Percentiles rank a stretch among this genome's conserved stretches.
phyloP scores from a whole-genome alignment of 2,329 filamentous ascomycete genomes.

The Fusarium armeniacum region DNA sequence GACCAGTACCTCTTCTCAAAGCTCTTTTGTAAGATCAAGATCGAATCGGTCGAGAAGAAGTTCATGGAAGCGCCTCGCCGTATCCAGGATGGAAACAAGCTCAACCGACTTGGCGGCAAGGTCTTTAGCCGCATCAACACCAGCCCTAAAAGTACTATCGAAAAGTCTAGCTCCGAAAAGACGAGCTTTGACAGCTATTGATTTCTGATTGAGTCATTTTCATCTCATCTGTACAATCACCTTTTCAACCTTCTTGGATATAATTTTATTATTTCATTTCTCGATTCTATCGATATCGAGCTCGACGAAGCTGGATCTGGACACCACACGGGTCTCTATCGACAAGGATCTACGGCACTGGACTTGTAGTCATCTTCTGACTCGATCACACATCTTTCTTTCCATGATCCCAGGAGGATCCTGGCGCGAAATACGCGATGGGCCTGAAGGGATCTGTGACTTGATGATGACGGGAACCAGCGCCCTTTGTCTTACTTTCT shows the following conservation, averaged over 20 bases:
- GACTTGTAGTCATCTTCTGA: conserved; percentile 10
- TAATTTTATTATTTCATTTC: conserved; percentile 42
- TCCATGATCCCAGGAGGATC: conserved; percentile 43
- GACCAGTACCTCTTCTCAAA: conserved; percentile 96
- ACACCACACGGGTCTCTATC: conserved; percentile 23
- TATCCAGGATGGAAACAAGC: conserved; percentile 62
- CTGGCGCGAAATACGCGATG: conserved; percentile 41
- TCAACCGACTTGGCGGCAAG: conserved; percentile 69
- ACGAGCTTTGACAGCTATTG: conserved; percentile 60
- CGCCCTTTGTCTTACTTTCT: conserved; percentile 20
- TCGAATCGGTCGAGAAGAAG: conserved; percentile 68
- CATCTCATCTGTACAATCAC: conserved; percentile 43
- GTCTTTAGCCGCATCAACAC: conserved; percentile 69
- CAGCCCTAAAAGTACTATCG: conserved; percentile 67
- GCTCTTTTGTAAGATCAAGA: conserved; percentile 89
- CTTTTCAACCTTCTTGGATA: conserved; percentile 45
- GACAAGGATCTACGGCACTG: conserved; percentile 34
- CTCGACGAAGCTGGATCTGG: conserved; percentile 29
- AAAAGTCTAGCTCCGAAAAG: conserved; percentile 66
- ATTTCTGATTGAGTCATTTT: conserved; percentile 31
- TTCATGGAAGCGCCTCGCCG: conserved; percentile 66
- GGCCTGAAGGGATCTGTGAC: conserved; percentile 38
- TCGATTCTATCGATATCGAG: conserved; percentile 41
- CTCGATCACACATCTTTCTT: conserved; percentile 27
- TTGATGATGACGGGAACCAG: conserved; percentile 32